Evolutionary conservation across 2,329 filamentous ascomycete genomes (phyloP).

Genomic region (Fusarium vanettenii): DNA sequence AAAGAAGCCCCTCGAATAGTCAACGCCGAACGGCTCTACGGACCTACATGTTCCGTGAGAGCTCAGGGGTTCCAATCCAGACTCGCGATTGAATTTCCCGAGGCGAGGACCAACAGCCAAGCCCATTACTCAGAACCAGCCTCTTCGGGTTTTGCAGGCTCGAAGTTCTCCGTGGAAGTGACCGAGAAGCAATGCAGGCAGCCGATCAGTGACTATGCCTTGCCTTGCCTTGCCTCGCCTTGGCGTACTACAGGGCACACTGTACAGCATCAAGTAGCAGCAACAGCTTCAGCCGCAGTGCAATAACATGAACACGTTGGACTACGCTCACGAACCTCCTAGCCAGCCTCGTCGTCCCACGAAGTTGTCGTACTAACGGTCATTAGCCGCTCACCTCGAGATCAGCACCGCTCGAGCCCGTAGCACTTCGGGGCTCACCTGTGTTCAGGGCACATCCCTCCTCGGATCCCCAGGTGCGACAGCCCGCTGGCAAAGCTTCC

Average conservation of each 20-base stretch:
- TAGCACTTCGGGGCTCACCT: neutral
- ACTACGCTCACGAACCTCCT: neutral
- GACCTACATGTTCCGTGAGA: conserved; percentile 1
- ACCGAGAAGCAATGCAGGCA: conserved; percentile 2
- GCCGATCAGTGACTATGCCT: neutral
- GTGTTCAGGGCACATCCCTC: conserved; percentile 2
- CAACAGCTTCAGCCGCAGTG: neutral
- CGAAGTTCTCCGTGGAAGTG: neutral
- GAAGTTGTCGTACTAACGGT: neutral
- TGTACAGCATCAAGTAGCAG: conserved; percentile 6
- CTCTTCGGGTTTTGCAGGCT: conserved; percentile 6
- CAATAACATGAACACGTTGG: neutral
- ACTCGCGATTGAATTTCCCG: neutral
- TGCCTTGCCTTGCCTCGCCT: neutral
- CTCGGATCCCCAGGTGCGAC: neutral
- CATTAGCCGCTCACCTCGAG: neutral
- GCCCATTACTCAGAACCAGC: neutral
- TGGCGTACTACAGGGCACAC: neutral
- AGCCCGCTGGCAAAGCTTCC: conserved; percentile 2
- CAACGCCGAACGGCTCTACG: neutral
- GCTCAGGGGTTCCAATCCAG: conserved; percentile 8
- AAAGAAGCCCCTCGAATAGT: conserved; percentile 3
- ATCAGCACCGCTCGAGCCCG: neutral
- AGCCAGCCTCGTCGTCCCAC: neutral
- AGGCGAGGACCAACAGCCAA: conserved; percentile 11